phyloP scores from a whole-genome alignment of 139 green algal genomes.

The Coelastrella sp. region DNA sequence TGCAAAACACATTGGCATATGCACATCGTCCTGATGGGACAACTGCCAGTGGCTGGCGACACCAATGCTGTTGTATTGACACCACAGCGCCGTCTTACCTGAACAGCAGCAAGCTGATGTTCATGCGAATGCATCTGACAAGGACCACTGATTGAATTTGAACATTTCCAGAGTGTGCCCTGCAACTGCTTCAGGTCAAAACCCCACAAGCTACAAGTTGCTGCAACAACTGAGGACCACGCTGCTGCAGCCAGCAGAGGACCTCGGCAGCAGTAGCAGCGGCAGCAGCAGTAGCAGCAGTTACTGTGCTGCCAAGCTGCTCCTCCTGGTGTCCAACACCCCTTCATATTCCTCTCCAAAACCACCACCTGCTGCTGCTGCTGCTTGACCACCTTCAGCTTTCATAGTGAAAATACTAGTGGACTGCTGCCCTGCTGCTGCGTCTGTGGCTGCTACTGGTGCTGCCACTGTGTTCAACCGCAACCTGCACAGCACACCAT shows the following conservation, averaged over 20 bases:
- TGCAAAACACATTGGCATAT: no score
- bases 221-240: neutral
- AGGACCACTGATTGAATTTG: neutral
- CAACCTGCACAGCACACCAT: neutral
- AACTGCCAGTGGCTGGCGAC: no score
- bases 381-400: neutral
- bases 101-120: no score
- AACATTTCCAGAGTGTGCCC: neutral
- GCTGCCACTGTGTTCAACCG: neutral
- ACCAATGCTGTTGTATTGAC: no score
- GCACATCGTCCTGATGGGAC: no score
- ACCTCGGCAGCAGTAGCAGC: no score
- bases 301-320: neutral
- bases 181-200: no score
- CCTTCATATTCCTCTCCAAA: conserved; percentile 14
- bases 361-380: neutral
- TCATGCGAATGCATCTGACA: no score
- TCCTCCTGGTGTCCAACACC: neutral
- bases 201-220: no score
- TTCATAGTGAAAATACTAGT: neutral
- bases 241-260: neutral
- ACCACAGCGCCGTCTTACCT: no score
- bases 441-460: neutral
- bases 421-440: neutral
- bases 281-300: neutral